Percentiles rank a stretch among this genome's conserved stretches.
Evolutionary conservation across 768 basidiomycete genomes (phyloP).

Genomic region (Termitomyces sp.): DNA sequence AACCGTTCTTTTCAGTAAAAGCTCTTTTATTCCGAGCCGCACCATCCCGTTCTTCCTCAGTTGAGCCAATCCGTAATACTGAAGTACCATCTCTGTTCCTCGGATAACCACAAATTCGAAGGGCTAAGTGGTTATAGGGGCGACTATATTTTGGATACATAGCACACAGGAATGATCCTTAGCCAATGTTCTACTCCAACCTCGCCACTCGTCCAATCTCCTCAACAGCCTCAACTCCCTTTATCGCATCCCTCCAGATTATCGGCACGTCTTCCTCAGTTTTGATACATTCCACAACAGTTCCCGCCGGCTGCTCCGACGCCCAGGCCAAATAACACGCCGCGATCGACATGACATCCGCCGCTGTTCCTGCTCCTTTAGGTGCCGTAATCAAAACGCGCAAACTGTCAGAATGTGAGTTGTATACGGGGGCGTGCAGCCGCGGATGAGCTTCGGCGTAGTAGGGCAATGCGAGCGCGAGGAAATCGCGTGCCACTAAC

Average conservation of each 20-base stretch:
- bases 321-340: constrained; percentile 20
- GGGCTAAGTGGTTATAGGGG: too few species aligned
- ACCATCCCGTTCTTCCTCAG: too few species aligned
- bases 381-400: constrained; percentile 19
- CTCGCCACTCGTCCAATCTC: constrained; percentile 13
- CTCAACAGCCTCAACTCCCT: constrained; percentile 11
- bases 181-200: background rate
- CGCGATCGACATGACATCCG: constrained; percentile 19
- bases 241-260: constrained; percentile 17
- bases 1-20: too few species aligned
- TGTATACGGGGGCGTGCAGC: background rate
- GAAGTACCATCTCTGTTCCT: too few species aligned
- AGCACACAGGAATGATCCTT: background rate
- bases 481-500: constrained; percentile 35
- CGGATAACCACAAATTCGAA: too few species aligned
- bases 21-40: too few species aligned
- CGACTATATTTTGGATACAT: background rate
- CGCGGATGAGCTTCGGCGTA: constrained; percentile 14
- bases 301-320: constrained; percentile 14
- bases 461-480: constrained; percentile 33
- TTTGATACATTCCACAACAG: constrained; percentile 16
- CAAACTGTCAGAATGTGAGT: constrained; percentile 5
- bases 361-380: constrained; percentile 8
- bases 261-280: constrained; percentile 14
- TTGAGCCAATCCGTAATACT: too few species aligned